Evolutionary conservation across 805 yeast species (phyloP).

Genomic region (Wickerhamiella kurtzmanii): DNA sequence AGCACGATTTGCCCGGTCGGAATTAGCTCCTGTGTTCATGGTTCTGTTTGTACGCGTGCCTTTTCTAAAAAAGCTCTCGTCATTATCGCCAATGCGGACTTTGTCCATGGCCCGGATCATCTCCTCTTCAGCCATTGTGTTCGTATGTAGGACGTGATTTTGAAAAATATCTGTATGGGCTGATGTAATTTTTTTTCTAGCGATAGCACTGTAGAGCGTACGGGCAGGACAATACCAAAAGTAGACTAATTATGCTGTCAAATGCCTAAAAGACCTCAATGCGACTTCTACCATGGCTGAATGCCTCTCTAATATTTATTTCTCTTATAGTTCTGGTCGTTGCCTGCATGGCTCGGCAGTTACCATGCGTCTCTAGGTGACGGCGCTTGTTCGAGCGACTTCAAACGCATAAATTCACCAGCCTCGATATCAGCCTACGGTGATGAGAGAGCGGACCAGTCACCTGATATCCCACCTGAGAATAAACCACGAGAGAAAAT

Average conservation of each 20-base stretch:
- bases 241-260: too few relatives aligned
- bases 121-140: slow-evolving; percentile 3
- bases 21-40: slow-evolving; percentile 15
- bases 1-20: slow-evolving; percentile 84
- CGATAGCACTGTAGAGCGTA: too few relatives aligned
- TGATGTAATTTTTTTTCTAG: neutral
- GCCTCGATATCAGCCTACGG: too few relatives aligned
- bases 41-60: slow-evolving; percentile 19
- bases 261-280: too few relatives aligned
- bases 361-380: too few relatives aligned
- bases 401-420: too few relatives aligned
- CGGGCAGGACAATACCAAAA: too few relatives aligned
- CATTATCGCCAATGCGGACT: slow-evolving; percentile 15
- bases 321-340: too few relatives aligned
- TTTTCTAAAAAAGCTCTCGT: slow-evolving; percentile 14
- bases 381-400: too few relatives aligned
- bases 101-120: slow-evolving; percentile 11
- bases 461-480: neutral
- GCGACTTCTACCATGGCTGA: neutral
- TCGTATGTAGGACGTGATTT: neutral
- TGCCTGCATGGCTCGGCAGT: too few relatives aligned
- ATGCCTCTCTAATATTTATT: too few relatives aligned
- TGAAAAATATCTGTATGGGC: neutral
- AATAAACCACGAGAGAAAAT: neutral
- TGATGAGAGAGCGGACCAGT: too few relatives aligned